These are phyloP conservation scores for Elsinoe arachidis DNA, from an alignment of 2,329 filamentous ascomycete species.

Conservation along the genomic window DNA sequence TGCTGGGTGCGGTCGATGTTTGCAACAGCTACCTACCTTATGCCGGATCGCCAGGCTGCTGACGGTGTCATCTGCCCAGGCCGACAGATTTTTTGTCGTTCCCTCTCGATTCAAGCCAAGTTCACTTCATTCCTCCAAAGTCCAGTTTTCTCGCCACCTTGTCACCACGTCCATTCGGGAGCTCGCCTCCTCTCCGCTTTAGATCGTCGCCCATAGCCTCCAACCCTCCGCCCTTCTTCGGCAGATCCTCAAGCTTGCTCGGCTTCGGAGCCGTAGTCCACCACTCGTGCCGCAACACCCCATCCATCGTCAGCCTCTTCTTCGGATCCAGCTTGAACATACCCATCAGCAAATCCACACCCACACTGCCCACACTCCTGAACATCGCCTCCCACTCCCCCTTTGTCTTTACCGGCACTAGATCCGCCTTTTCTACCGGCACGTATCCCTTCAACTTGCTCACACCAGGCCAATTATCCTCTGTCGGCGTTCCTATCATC, in stretches of 20 bases:
- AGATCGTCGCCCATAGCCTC: slow-evolving; percentile 76
- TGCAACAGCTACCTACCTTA: too few species aligned
- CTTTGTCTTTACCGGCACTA: slow-evolving; percentile 51
- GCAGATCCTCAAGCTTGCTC: slow-evolving; percentile 71
- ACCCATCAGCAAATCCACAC: slow-evolving; percentile 78
- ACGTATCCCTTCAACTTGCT: slow-evolving; percentile 71
- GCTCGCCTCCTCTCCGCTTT: slow-evolving; percentile 62
- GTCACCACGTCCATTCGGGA: slow-evolving; percentile 57
- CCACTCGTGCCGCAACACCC: slow-evolving; percentile 75
- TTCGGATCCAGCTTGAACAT: slow-evolving; percentile 82
- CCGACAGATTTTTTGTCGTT: not conserved
- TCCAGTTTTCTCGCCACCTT: slow-evolving; percentile 79
- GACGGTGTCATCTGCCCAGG: not conserved
- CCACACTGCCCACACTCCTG: slow-evolving; percentile 68
- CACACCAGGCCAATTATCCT: slow-evolving; percentile 93
- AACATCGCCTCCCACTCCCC: slow-evolving; percentile 71
- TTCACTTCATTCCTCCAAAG: slow-evolving; percentile 49
- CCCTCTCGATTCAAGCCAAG: not conserved
- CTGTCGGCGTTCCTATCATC: slow-evolving; percentile 79
- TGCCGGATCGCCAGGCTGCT: too few species aligned
- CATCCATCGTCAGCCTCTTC: slow-evolving; percentile 66
- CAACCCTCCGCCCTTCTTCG: slow-evolving; percentile 63
- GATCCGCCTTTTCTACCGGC: slow-evolving; percentile 51
- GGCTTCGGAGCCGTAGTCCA: slow-evolving; percentile 79
- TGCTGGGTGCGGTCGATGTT: too few species aligned